Base-by-base conservation (phyloP, 2,329 filamentous ascomycete species). In the Hypocrella siamensis region DNA sequence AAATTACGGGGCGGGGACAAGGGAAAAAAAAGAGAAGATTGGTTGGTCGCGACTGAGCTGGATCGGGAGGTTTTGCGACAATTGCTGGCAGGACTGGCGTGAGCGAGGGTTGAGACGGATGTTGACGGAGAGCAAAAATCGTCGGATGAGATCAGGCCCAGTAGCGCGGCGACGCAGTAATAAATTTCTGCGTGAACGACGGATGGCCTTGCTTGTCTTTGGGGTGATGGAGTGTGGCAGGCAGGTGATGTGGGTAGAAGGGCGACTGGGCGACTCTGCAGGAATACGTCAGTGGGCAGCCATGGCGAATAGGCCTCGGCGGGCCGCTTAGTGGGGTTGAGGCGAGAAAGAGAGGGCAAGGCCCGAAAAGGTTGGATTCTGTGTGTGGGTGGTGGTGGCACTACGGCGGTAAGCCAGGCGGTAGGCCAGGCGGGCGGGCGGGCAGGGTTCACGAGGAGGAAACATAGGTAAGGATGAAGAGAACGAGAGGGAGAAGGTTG, bases 231-330 rank as follows among this genome's bases (percentile, higher is more conserved):
- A 14, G 30, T 10, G 25, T 14, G 14, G 8, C 8, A 15, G 7
- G 25, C 25, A 12, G 28, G 28, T 19, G 28, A 17, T n/a, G 31
- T 22, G 25, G n/a, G 12, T 10, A 26, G n/a, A 9, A 26, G 25
- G 18, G 31, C n/a, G n/a, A n/a, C n/a, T 33, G 27, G 26, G 26
- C 28, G 17, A 26, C 14, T 21, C 29, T 38, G 34, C 26, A 30
- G 19, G n/a, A 35, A 34, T 30, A 36, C 32, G 37, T 38, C 37
- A 36, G 37, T 36, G 37, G 37, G 26, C 28, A 25, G 26, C 24
- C 19, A 27, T 33, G 22, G 32, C 30, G 36, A 38, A 35, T 25
- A 33, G 35, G 26, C 31, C 31, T 35, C 35, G n/a, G 33, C 37
- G 37, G 35, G 35, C 35, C 37, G 37, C 25, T 9, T 19, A 22